Evolutionary conservation across 148 eudicot species (phyloP).

Genomic region (Persicaria maculosa): DNA sequence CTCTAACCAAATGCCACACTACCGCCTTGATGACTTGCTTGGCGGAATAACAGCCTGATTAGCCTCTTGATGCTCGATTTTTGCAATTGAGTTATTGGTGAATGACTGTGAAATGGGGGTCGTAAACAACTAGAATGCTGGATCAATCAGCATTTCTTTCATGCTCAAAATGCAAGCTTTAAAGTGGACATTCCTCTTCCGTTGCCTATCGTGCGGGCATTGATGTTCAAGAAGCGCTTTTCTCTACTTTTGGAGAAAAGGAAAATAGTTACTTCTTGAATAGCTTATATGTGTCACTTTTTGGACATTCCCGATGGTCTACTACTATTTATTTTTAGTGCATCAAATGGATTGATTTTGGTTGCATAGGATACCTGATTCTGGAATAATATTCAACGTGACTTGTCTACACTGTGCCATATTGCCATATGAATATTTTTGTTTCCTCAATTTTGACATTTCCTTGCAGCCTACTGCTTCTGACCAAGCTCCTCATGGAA

Average conservation of each 20-base stretch:
- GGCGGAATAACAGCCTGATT: not conserved
- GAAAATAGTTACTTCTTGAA: not conserved
- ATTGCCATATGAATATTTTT: not conserved
- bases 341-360: not conserved
- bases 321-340: not conserved
- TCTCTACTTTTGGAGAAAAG: not conserved
- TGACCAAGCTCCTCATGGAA: slow-evolving; percentile 41
- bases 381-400: not conserved
- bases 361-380: not conserved
- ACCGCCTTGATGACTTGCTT: not conserved
- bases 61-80: not conserved
- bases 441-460: not conserved
- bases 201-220: not conserved
- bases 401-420: not conserved
- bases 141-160: not conserved
- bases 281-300: not conserved
- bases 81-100: not conserved
- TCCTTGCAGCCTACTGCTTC: slow-evolving; percentile 27
- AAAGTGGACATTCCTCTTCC: not conserved
- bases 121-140: not conserved
- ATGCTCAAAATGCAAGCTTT: not conserved
- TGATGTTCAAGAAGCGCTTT: not conserved
- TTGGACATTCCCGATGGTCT: not conserved
- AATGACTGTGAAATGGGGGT: slow-evolving; percentile 1
- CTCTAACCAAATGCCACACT: not conserved